Base-by-base conservation (phyloP, 495 filamentous ascomycete genomes). In the Terfezia boudieri region DNA sequence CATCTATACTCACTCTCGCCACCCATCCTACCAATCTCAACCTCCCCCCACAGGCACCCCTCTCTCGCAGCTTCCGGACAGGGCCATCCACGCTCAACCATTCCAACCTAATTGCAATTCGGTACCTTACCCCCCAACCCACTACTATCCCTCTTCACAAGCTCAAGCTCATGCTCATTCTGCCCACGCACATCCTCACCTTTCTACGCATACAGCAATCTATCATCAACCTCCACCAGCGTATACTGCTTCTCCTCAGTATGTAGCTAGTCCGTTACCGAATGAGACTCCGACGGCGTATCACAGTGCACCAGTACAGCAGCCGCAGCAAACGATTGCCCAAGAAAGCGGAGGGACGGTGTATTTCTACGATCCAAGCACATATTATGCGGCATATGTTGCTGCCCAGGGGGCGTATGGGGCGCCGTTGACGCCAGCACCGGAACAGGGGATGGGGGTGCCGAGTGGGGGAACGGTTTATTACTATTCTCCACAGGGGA, bases 271-370 rank as follows among this genome's bases (percentile, higher is more conserved):
- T 43, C 61, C 62, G 36, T 58, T 64, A 56, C 58, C 62, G 26
- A 59, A 61, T 26, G 58, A 58, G n/a, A 52, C 61, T 10, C 37
- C 61, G 36, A 55, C 57, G 66, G 73, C 67, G 62, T 71, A 66
- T 67, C 72, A 59, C 60, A 63, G 61, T 5, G 68, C 72, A 36
- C 68, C 75, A 52, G 61, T 69, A 49, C 68, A 73, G 20, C 60
- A 67, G 8, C 61, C 70, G 59, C 68, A 76, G 8, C 81, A 77
- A 59, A 82, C 85, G 32, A 82, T 96, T 51, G 85, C 86, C 2
- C 88, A 94, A 63, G 90, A 96, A 69, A 76, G 79, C 58, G 87
- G 89, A 58, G 90, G 92, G 50, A 95, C 88, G 71, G 86, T 94
- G 4, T 96, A 94, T 67, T 99, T 94, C 65, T 87, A 86, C 56